These are phyloP conservation scores for Fusarium sp. DNA, from an alignment of 2,329 filamentous ascomycete genomes.

Conservation along the genomic window DNA sequence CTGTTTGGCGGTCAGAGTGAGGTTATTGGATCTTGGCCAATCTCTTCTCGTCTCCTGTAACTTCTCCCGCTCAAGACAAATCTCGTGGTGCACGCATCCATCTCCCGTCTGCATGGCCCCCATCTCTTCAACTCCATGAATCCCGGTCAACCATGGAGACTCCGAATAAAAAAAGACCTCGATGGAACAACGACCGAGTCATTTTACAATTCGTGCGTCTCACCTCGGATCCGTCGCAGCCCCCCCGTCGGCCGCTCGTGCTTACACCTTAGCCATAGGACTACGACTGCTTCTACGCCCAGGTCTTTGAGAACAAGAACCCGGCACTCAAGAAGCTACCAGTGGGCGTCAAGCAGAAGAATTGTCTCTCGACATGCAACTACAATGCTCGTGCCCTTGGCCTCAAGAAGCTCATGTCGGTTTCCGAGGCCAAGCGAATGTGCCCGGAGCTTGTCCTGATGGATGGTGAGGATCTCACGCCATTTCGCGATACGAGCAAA, in stretches of 20 bases:
- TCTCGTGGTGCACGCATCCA: not conserved
- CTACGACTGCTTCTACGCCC: constrained; percentile 94
- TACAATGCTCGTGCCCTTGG: constrained; percentile 82
- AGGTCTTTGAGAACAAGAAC: constrained; percentile 83
- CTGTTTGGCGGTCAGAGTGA: not conserved
- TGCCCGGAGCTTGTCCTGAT: constrained; percentile 88
- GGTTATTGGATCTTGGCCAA: not conserved
- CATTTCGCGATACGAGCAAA: constrained; percentile 88
- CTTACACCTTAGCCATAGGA: constrained; percentile 56
- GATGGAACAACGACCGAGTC: constrained; percentile 68
- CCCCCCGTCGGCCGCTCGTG: constrained; percentile 7
- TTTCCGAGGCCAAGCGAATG: constrained; percentile 77
- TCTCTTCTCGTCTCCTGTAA: not conserved
- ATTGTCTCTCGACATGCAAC: constrained; percentile 92
- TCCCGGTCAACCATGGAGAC: constrained; percentile 44
- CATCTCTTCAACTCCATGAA: not conserved
- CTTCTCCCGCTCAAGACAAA: not conserved
- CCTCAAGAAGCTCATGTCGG: constrained; percentile 82
- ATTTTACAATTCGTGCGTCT: constrained; percentile 80
- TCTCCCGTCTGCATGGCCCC: constrained; percentile 2
- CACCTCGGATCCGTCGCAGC: not conserved
- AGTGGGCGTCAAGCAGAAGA: constrained; percentile 89
- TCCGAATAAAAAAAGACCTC: constrained; percentile 47
- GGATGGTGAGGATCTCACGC: constrained; percentile 83
- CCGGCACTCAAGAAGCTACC: constrained; percentile 75